Conservation (phyloP, 2,329 filamentous ascomycete genomes). For the Ophiosphaerella narmari region DNA sequence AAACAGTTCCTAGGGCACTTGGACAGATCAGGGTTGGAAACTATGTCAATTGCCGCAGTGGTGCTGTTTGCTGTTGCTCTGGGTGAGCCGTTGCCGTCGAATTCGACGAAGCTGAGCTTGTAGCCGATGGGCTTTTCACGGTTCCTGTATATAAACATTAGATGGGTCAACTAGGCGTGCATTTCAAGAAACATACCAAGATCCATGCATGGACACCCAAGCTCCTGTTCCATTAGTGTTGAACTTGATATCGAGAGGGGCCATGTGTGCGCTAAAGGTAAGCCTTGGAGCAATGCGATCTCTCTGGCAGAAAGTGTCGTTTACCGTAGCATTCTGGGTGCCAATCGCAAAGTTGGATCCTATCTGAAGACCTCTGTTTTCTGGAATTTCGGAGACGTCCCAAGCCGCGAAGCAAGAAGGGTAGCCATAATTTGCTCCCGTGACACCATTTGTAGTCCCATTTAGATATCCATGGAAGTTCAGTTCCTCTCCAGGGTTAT, state of each 20-base stretch:
- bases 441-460: constrained; percentile 47
- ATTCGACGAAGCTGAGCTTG: constrained; percentile 55
- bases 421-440: constrained; percentile 69
- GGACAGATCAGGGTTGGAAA: constrained; percentile 59
- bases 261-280: constrained; percentile 68
- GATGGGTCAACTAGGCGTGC: background rate
- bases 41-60: constrained; percentile 56
- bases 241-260: constrained; percentile 74
- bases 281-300: constrained; percentile 55
- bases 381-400: constrained; percentile 58
- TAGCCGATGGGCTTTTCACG: constrained; percentile 56
- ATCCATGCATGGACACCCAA: constrained; percentile 73
- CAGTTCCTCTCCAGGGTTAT: constrained; percentile 75
- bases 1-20: constrained; percentile 64
- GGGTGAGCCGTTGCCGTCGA: constrained; percentile 53
- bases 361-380: constrained; percentile 50
- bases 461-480: constrained; percentile 71
- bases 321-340: constrained; percentile 50
- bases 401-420: constrained; percentile 71
- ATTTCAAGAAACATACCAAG: constrained; percentile 57
- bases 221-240: constrained; percentile 60
- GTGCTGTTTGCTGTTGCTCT: constrained; percentile 52
- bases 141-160: constrained; percentile 43
- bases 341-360: constrained; percentile 58
- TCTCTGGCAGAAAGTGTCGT: constrained; percentile 53